Evolutionary conservation across 106 monocot genomes (phyloP), one percentile per base, ranked within the genome.

Genomic region (Allium sativum): DNA sequence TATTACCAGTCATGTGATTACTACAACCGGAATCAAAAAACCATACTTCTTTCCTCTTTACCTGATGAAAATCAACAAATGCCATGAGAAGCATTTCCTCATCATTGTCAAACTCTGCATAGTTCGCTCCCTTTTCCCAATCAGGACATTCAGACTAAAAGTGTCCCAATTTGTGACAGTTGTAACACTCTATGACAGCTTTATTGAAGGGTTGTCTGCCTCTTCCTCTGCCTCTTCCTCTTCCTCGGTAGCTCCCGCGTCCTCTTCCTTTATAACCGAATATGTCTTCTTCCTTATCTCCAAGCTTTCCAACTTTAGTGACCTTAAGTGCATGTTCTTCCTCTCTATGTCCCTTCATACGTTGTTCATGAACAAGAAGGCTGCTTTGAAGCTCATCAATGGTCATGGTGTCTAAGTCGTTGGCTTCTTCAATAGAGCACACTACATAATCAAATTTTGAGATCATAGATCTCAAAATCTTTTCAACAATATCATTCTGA

Each of bases 91-190:
- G 31, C 31, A 31, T 31, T 31, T 17, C 56, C 21, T 56, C 56
- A 2, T 19, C 56, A 18, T 56, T 20, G 21, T 56, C 56, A 18
- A 56, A 1, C 18, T 56, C 56, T 2, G 56, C n/a, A 17, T 56
- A 56, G 56, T 56, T 56, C 1, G 56, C 9, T 13, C n/a, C 51
- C 4, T 52, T 52, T n/a, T 52, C 51, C 51, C 51, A 52, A 52
- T n/a, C n/a, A 52, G 51, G n/a, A n/a, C 51, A 52, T n/a, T 13
- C 51, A 13, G 1, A 52, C n/a, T 52, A 4, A 52, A 52, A 52
- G 51, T 52, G 51, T n/a, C 51, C 51, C n/a, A 52, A n/a, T 52
- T 52, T 52, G 51, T 52, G 51, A 52, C 51, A 52, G 14, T 52
- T 52, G 51, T 13, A 52, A 4, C 51, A 52, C 51, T 52, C 4